phyloP scores from a whole-genome alignment of 257 asterid species.

The Pogostemon cablin region DNA sequence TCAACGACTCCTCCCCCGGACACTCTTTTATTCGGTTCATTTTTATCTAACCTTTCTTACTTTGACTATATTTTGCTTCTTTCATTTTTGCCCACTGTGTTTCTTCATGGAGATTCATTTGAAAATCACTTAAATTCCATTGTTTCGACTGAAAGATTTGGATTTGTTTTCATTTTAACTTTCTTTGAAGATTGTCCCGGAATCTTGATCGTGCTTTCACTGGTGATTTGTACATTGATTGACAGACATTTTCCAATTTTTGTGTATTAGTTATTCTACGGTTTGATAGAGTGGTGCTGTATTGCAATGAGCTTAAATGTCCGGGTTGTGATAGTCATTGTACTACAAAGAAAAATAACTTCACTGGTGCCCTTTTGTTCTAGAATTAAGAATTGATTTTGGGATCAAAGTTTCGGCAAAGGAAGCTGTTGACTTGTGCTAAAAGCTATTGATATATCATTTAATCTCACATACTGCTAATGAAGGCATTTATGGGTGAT shows the following conservation, averaged over 20 bases:
- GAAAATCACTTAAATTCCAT: neutral
- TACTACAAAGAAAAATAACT: constrained; percentile 6
- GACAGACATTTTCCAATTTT: constrained; percentile 8
- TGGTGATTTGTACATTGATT: constrained; percentile 4
- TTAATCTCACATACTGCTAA: constrained; percentile 20
- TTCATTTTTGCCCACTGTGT: neutral
- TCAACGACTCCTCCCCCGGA: constrained; percentile 62
- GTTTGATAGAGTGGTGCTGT: neutral
- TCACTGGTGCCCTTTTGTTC: neutral
- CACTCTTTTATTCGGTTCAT: constrained; percentile 81
- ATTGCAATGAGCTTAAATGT: constrained; percentile 23
- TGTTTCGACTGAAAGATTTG: too few species aligned
- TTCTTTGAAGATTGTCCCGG: neutral
- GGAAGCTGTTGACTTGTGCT: constrained; percentile 10
- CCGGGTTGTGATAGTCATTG: neutral
- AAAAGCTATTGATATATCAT: constrained; percentile 16
- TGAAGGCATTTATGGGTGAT: constrained; percentile 11
- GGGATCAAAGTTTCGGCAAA: constrained; percentile 6
- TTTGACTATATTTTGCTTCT: neutral
- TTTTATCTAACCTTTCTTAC: neutral
- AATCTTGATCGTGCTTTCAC: constrained; percentile 8
- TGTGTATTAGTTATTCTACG: neutral
- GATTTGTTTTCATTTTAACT: neutral
- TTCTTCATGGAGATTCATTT: constrained; percentile 33
- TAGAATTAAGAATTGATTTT: constrained; percentile 18